Evolutionary conservation across 371 early-diverging fungal species (phyloP).

Genomic region (Mucor racemosus): DNA sequence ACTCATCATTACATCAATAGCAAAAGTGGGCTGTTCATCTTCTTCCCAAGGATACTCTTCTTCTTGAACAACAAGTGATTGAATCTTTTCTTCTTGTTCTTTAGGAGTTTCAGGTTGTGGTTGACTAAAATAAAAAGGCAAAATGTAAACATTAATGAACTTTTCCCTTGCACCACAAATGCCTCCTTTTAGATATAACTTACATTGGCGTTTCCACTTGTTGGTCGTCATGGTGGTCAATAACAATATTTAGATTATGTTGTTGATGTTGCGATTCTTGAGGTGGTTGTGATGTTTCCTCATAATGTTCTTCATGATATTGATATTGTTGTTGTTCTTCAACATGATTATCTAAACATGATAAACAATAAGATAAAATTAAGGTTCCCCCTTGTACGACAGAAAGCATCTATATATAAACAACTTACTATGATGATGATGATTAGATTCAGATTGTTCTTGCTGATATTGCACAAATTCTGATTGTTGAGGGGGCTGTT

Average conservation of each 20-base stretch:
- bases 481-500: constrained; percentile 11
- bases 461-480: neutral
- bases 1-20: constrained; percentile 20
- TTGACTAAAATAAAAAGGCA: constrained; percentile 1
- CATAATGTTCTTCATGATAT: constrained; percentile 20
- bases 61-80: neutral
- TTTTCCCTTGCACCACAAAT: neutral
- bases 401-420: neutral
- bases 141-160: neutral
- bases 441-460: constrained; percentile 2
- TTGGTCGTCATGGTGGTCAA: neutral
- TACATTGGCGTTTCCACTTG: neutral
- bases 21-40: constrained; percentile 11
- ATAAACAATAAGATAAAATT: constrained; percentile 7
- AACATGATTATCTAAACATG: constrained; percentile 9
- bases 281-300: neutral
- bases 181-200: neutral
- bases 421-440: neutral
- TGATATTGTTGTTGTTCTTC: constrained; percentile 25
- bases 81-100: neutral
- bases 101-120: constrained; percentile 4
- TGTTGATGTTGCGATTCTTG: neutral
- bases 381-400: neutral
- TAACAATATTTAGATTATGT: neutral
- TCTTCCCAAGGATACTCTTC: neutral